A percentile compares a stretch with the other conserved stretches of the same genome.
phyloP scores from a whole-genome alignment of 2,329 filamentous ascomycete genomes.

The Aspergillus novofumigatus region DNA sequence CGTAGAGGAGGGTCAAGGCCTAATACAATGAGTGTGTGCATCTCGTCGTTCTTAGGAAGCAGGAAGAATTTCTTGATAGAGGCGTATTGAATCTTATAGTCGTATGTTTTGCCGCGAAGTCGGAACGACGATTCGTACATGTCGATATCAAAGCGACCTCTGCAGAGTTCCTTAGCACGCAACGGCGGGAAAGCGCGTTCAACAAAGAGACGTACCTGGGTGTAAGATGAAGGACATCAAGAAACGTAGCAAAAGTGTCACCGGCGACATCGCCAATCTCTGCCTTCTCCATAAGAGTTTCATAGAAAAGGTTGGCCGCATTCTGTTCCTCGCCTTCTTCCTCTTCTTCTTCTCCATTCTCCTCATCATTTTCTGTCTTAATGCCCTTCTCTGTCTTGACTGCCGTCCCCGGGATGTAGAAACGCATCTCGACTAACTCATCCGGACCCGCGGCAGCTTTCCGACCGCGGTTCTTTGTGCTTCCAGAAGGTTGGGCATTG shows the following conservation, averaged over 20 bases:
- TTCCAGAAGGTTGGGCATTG: conserved; percentile 68
- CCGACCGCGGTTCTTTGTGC: conserved; percentile 70
- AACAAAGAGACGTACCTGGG: conserved; percentile 59
- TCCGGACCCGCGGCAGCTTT: conserved; percentile 87
- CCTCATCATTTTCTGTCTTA: conserved; percentile 59
- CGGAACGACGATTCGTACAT: conserved; percentile 99
- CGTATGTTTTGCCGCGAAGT: conserved; percentile 96
- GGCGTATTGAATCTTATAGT: conserved; percentile 99
- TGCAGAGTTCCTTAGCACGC: conserved; percentile 36
- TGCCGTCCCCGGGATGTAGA: conserved; percentile 92
- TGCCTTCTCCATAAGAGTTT: conserved; percentile 95
- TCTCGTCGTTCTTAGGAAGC: conserved; percentile 95
- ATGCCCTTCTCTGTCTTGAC: conserved; percentile 67
- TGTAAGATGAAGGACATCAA: conserved; percentile 94
- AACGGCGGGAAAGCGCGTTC: conserved; percentile 5
- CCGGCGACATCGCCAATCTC: conserved; percentile 99
- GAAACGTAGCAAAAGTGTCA: conserved; percentile 94
- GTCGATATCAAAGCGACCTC: conserved; percentile 98
- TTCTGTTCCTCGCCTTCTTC: conserved; percentile 80
- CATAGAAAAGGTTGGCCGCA: conserved; percentile 95
- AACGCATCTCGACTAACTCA: conserved; percentile 96
- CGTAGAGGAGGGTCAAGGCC: conserved; percentile 91
- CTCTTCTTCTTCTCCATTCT: conserved; percentile 62
- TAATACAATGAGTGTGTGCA: conserved; percentile 90
- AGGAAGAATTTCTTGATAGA: conserved; percentile 99